Percentiles rank a stretch among this genome's conserved stretches.
Conservation (phyloP, 495 filamentous ascomycete species). For the Terfezia claveryi region DNA sequence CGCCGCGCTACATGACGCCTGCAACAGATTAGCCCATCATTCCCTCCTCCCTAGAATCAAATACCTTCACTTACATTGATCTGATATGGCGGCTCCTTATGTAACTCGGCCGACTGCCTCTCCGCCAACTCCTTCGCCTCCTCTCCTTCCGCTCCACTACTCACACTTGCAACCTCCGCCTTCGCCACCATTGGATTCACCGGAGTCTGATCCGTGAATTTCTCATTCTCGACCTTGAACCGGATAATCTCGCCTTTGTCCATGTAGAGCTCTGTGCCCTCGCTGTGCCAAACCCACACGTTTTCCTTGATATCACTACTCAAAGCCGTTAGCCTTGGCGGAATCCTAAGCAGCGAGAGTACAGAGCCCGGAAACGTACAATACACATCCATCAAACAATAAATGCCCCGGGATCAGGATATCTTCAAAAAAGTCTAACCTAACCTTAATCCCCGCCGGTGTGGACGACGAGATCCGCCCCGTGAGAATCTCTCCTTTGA, state of each 20-base stretch:
- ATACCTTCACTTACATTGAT: conserved; percentile 8
- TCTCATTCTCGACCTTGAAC: conserved; percentile 60
- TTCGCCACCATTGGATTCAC: conserved; percentile 12
- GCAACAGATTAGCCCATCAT: not conserved
- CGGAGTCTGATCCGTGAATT: conserved; percentile 74
- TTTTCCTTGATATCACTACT: conserved; percentile 43
- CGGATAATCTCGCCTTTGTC: conserved; percentile 75
- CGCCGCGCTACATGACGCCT: conserved; percentile 18
- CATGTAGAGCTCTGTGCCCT: conserved; percentile 51
- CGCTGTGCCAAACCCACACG: conserved; percentile 62
- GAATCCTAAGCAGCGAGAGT: not conserved
- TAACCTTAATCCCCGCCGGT: conserved; percentile 58
- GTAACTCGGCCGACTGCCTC: conserved; percentile 11
- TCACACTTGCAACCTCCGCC: not conserved
- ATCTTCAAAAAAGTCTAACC: conserved; percentile 58
- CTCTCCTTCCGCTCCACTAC: not conserved
- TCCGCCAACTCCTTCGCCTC: conserved; percentile 6
- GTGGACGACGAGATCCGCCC: conserved; percentile 57
- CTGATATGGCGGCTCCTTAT: conserved; percentile 18
- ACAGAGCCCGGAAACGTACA: conserved; percentile 30
- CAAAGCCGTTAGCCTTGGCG: conserved; percentile 9
- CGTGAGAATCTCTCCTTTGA: conserved; percentile 70
- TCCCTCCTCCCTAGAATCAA: not conserved
- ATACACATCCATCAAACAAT: conserved; percentile 48
- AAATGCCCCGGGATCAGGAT: conserved; percentile 52